Conservation (phyloP, 1,284 basidiomycete species). For the Agaricales sp. region DNA sequence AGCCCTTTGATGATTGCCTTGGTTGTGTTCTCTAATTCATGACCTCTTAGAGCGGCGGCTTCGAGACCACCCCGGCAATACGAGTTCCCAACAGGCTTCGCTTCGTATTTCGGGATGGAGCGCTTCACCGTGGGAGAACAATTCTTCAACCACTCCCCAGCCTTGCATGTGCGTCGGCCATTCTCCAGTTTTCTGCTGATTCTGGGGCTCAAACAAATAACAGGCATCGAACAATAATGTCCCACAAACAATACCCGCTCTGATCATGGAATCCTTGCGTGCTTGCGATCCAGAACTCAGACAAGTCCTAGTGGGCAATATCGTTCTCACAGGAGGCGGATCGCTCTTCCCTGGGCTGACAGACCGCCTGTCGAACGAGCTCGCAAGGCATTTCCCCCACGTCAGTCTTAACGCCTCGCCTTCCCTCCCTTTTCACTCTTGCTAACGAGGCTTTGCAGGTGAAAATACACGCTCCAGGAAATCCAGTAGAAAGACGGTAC, state of each 20-base stretch:
- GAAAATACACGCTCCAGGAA: constrained; percentile 87
- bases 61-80: constrained; percentile 57
- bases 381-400: constrained; percentile 70
- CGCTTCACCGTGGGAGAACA: constrained; percentile 84
- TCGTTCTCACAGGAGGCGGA: constrained; percentile 91
- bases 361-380: constrained; percentile 78
- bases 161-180: constrained; percentile 66
- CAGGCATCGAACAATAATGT: constrained; percentile 59
- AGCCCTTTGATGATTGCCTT: constrained; percentile 15
- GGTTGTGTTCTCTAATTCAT: constrained; percentile 6
- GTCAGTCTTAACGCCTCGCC: constrained; percentile 33
- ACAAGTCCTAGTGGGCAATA: constrained; percentile 82
- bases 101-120: constrained; percentile 75
- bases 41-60: constrained; percentile 33
- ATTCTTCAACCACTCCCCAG: constrained; percentile 76
- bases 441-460: constrained; percentile 27
- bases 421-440: constrained; percentile 4
- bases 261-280: constrained; percentile 75
- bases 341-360: constrained; percentile 80
- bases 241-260: constrained; percentile 65
- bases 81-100: constrained; percentile 96
- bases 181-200: no score
- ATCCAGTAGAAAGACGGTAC: constrained; percentile 79
- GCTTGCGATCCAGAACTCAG: constrained; percentile 90
- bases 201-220: no score